phyloP scores from a whole-genome alignment of 2,329 filamentous ascomycete genomes.

The Thelonectria olida region DNA sequence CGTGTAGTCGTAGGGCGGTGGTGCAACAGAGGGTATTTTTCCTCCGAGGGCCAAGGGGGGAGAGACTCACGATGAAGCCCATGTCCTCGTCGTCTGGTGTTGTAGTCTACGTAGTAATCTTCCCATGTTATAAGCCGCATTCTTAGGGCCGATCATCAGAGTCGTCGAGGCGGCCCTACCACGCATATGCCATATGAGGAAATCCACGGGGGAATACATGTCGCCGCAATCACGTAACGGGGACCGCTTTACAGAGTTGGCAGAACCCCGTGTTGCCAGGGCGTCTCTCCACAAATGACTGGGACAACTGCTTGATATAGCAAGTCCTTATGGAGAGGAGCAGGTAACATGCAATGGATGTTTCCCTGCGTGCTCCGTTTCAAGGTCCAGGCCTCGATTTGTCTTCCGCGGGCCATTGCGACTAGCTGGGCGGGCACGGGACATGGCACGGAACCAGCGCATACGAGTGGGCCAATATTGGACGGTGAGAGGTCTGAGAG shows the following conservation, averaged over 20 bases:
- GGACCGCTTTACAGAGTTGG: constrained; percentile 22
- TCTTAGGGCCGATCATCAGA: constrained; percentile 8
- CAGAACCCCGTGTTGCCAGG: background rate
- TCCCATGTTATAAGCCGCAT: background rate
- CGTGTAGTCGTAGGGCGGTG: too few relatives aligned
- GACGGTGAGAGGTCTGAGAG: constrained; percentile 1
- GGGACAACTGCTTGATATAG: background rate
- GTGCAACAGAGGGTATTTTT: too few relatives aligned
- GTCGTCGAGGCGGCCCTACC: background rate
- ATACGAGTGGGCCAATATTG: too few relatives aligned
- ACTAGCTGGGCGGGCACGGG: background rate
- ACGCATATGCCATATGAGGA: background rate
- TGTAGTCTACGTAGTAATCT: background rate
- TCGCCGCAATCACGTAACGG: constrained; percentile 9
- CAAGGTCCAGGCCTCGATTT: background rate
- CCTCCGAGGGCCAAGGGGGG: too few relatives aligned
- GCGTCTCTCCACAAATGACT: constrained; percentile 5
- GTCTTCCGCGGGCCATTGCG: too few relatives aligned
- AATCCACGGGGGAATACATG: background rate
- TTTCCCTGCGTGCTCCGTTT: background rate
- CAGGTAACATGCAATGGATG: too few relatives aligned
- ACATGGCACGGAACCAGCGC: background rate
- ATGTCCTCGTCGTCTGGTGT: too few relatives aligned
- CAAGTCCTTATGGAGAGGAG: background rate
- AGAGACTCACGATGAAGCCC: too few relatives aligned